Conservation (phyloP, 2,329 filamentous ascomycete genomes). For the Thielaviopsis populi region DNA sequence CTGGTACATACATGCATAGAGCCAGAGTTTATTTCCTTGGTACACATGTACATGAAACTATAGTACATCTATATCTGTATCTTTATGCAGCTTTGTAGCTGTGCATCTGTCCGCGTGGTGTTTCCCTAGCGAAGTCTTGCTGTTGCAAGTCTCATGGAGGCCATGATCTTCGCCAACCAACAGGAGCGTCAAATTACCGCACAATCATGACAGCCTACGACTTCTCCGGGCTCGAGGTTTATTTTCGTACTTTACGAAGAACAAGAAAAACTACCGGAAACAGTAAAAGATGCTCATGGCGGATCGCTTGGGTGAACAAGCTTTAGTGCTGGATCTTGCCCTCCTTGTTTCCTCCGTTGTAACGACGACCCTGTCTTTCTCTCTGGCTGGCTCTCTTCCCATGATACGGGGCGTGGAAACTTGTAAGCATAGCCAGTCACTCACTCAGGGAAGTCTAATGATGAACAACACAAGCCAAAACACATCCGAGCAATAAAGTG, state of each 20-base stretch:
- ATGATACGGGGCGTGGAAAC: not conserved
- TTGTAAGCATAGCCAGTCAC: not conserved
- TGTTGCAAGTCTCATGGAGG: not conserved
- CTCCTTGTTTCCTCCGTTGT: not conserved
- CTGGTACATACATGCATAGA: too few species aligned
- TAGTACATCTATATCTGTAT: not conserved
- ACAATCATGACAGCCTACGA: not conserved
- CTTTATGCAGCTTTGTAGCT: not conserved
- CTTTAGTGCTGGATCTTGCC: not conserved
- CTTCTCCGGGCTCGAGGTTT: not conserved
- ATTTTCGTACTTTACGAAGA: not conserved
- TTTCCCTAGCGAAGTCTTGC: not conserved
- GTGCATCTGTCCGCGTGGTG: not conserved
- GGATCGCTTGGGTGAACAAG: not conserved
- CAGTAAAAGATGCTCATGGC: not conserved
- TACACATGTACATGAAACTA: too few species aligned
- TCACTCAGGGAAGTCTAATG: not conserved
- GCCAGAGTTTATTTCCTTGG: too few species aligned
- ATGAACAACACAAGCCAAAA: slow-evolving; percentile 5
- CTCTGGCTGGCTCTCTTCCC: too few species aligned
- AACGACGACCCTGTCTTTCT: not conserved
- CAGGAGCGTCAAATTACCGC: not conserved
- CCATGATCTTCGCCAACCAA: not conserved
- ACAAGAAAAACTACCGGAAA: not conserved
- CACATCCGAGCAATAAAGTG: not conserved